Percentiles rank a stretch among this genome's conserved stretches.
Conservation (phyloP, 2,329 filamentous ascomycete genomes). For the Nemania sp. region DNA sequence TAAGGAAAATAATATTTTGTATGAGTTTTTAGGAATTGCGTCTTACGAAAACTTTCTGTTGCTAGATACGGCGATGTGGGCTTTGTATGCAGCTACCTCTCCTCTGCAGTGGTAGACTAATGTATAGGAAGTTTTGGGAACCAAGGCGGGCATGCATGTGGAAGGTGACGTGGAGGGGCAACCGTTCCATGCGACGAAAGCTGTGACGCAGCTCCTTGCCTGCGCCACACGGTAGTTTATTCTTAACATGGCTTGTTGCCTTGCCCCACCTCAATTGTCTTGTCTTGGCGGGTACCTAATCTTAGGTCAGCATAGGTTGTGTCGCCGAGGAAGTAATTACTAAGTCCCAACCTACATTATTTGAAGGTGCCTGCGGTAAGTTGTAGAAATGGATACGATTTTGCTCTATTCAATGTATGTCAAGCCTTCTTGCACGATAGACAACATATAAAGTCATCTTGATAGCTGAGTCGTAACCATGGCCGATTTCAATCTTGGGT, state of each 20-base stretch:
- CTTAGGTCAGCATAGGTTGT: no score
- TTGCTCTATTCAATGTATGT: no score
- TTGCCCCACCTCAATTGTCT: no score
- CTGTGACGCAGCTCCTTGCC: slow-evolving; percentile 21
- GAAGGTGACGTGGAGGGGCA: slow-evolving; percentile 19
- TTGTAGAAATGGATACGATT: no score
- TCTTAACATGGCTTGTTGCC: no score
- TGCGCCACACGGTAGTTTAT: no score
- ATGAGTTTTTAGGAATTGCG: background rate
- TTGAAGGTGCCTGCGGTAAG: no score
- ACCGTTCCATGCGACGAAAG: slow-evolving; percentile 5
- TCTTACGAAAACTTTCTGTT: no score
- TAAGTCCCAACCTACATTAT: no score
- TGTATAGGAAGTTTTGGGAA: slow-evolving; percentile 18
- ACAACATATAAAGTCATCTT: background rate
- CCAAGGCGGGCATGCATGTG: slow-evolving; percentile 12
- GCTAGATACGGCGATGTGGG: slow-evolving; percentile 9
- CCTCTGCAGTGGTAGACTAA: slow-evolving; percentile 14
- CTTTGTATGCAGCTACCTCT: slow-evolving; percentile 10
- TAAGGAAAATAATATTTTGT: background rate
- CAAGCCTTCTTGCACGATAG: slow-evolving; percentile 6
- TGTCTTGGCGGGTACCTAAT: no score
- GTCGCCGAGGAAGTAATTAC: no score
- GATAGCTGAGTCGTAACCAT: slow-evolving; percentile 39
- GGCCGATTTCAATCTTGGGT: slow-evolving; percentile 60